These are phyloP conservation scores for Syzygium oleosum DNA, from an alignment of 345 rosid genomes.

Conservation along the genomic window DNA sequence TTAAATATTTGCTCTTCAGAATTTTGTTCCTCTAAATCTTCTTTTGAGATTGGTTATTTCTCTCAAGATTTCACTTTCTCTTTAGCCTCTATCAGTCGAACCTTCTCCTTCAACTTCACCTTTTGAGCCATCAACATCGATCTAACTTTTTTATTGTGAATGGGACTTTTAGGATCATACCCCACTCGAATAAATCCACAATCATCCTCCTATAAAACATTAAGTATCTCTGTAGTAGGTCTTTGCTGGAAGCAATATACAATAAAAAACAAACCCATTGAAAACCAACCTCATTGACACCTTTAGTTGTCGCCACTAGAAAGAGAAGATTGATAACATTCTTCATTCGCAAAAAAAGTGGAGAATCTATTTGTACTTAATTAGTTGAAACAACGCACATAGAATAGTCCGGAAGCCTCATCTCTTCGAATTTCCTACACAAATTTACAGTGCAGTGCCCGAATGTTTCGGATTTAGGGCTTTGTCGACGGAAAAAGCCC, in stretches of 20 bases:
- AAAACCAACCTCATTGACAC: not conserved
- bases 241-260: no score
- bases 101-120: no score
- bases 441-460: no score
- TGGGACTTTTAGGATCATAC: no score
- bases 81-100: no score
- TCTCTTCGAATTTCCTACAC: not conserved
- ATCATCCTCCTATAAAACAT: no score
- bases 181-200: no score
- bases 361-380: not conserved
- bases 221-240: no score
- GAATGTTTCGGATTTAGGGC: not conserved
- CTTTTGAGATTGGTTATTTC: not conserved
- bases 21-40: not conserved
- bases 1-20: not conserved
- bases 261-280: not conserved
- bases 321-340: not conserved
- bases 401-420: not conserved
- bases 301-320: not conserved
- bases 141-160: no score
- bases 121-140: no score
- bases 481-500: not conserved
- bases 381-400: no score
- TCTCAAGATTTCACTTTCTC: no score
- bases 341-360: not conserved